Base-by-base conservation (phyloP, 2,329 filamentous ascomycete genomes). In the Claviceps quebecensis region DNA sequence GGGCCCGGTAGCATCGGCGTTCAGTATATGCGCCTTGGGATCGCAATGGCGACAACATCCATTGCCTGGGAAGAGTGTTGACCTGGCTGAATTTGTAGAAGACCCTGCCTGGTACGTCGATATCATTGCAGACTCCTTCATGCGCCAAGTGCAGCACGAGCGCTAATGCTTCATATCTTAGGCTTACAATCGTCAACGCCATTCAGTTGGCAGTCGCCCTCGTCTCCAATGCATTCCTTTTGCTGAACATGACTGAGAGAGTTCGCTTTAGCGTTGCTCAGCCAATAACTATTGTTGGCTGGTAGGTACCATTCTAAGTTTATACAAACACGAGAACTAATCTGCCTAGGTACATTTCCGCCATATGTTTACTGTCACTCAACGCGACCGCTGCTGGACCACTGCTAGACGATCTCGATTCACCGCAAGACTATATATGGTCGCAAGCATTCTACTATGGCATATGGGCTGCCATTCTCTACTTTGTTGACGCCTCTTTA, bases 371-470 rank as follows among this genome's bases (percentile, higher is more conserved):
- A 8, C 73, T 83, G 3, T 75, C 82, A 2, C 83, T 88, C 1
- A 73, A 73, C 16, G 77, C 78, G 11, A 84, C 87, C 56, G 75
- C 86, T 4, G 65, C 78, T 1, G 83, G 85, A 11, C 76, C 77
- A 0, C 65, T 83, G 1, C 54, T 65, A 1, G 41, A 62, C 0
- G 58, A 54, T 5, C 49, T 67, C 14, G 69, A 58, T 54, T 73
- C 59, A 47, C 64, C 48, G 61, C 70, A 51, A 55, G 75, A 71
- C 56, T 83, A 86, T 56, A 70, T 81, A 47, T 80, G 77, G 73
- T 88, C 86, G 0, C 86, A 95, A 64, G 87, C 87, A 1, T 95
- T 86, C 61, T 95, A 84, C 76, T 94, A 94, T 61, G 89, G 81
- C 26, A 75, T 95, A 17, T 87, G 87, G 58, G 83, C 88, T 2